phyloP scores from a whole-genome alignment of 2,329 filamentous ascomycete genomes.

The Ceratocystiopsis brevicomis region DNA sequence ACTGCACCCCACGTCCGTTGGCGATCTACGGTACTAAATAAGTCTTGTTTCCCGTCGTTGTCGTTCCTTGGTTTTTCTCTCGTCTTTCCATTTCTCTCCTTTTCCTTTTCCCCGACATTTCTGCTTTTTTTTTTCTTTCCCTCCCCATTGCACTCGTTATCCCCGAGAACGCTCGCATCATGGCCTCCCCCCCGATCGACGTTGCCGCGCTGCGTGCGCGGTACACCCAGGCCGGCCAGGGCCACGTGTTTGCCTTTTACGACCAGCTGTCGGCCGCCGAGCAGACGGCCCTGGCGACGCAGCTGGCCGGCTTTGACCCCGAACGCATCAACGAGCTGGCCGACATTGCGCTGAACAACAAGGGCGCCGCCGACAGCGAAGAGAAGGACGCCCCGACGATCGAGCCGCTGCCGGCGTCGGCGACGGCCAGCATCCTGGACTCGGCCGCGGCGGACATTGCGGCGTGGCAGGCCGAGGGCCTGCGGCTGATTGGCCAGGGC shows the following conservation, averaged over 20 bases:
- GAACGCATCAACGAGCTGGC: slow-evolving; percentile 75
- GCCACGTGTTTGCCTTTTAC: slow-evolving; percentile 74
- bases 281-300: slow-evolving; percentile 61
- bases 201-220: slow-evolving; percentile 49
- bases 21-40: too few relatives aligned
- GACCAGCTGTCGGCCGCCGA: slow-evolving; percentile 56
- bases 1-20: too few relatives aligned
- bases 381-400: slow-evolving; percentile 26
- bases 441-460: slow-evolving; percentile 60
- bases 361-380: slow-evolving; percentile 35
- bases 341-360: slow-evolving; percentile 59
- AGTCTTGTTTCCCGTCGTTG: too few relatives aligned
- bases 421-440: slow-evolving; percentile 80
- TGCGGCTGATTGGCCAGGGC: slow-evolving; percentile 63
- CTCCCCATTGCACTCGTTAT: too few relatives aligned
- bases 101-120: too few relatives aligned
- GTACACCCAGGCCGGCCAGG: slow-evolving; percentile 58
- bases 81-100: too few relatives aligned
- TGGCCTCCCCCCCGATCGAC: slow-evolving; percentile 15
- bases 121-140: too few relatives aligned
- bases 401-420: slow-evolving; percentile 73
- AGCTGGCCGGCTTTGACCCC: slow-evolving; percentile 68
- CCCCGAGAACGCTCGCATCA: too few relatives aligned
- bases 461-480: slow-evolving; percentile 64
- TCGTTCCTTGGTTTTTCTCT: too few relatives aligned